phyloP scores from a whole-genome alignment of 768 basidiomycete genomes.

The Leccinum subtestaceum region DNA sequence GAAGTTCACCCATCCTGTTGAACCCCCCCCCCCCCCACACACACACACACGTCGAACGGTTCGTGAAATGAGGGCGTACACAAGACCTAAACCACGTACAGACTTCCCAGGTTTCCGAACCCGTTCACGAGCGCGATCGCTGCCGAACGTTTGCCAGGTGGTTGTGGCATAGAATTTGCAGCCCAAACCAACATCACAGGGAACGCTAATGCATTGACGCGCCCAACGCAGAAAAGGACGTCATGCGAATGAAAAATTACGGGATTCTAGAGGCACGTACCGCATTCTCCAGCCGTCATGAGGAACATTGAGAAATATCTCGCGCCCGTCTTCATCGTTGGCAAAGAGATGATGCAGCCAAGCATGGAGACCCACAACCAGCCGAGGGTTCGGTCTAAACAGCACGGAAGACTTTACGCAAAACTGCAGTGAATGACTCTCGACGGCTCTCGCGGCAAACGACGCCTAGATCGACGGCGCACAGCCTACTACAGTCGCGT shows the following conservation, averaged over 20 bases:
- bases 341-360: slow-evolving; percentile 57
- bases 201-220: slow-evolving; percentile 29
- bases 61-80: not conserved
- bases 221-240: not conserved
- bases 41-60: not conserved
- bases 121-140: slow-evolving; percentile 66
- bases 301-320: slow-evolving; percentile 58
- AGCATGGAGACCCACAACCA: slow-evolving; percentile 63
- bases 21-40: not conserved
- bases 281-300: slow-evolving; percentile 42
- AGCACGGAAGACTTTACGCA: too few relatives aligned
- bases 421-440: too few relatives aligned
- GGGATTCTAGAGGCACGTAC: slow-evolving; percentile 19
- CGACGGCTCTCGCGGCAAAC: too few relatives aligned
- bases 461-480: too few relatives aligned
- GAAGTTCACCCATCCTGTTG: slow-evolving; percentile 45
- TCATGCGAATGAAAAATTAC: not conserved
- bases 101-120: slow-evolving; percentile 52
- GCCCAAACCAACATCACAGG: slow-evolving; percentile 57
- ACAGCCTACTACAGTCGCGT: too few relatives aligned
- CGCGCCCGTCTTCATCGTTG: slow-evolving; percentile 47
- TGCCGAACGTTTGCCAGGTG: slow-evolving; percentile 49
- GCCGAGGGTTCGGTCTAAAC: slow-evolving; percentile 1
- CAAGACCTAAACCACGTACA: slow-evolving; percentile 39
- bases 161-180: slow-evolving; percentile 56